phyloP scores from a whole-genome alignment of 1,139 yeast genomes.

The Protomyces inundatus region DNA sequence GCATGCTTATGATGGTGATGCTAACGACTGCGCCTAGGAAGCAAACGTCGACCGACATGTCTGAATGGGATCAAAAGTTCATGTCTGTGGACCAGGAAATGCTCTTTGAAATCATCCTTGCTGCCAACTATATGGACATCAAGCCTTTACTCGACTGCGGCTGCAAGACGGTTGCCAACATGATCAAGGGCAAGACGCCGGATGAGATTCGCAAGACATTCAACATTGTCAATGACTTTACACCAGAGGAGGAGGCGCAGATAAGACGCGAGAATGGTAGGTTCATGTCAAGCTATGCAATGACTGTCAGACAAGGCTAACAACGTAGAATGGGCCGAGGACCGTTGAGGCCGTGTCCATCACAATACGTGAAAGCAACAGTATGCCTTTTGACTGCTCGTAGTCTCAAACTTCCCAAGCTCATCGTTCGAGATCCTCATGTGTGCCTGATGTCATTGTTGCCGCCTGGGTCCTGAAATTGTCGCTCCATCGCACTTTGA shows the following conservation, averaged over 20 bases:
- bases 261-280: constrained; percentile 54
- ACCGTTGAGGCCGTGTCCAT: constrained; percentile 50
- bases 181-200: constrained; percentile 94
- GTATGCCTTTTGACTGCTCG: not conserved
- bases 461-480: not conserved
- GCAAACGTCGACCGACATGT: constrained; percentile 46
- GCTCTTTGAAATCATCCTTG: constrained; percentile 87
- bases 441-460: not conserved
- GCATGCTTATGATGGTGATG: not conserved
- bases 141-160: constrained; percentile 91
- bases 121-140: constrained; percentile 93
- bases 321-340: constrained; percentile 80
- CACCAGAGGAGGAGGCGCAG: constrained; percentile 98
- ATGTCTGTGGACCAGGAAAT: constrained; percentile 96
- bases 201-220: constrained; percentile 92
- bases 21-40: constrained; percentile 41
- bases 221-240: constrained; percentile 91
- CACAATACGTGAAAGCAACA: not conserved
- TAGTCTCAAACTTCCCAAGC: not conserved
- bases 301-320: constrained; percentile 56
- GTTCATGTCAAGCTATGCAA: not conserved
- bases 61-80: constrained; percentile 95
- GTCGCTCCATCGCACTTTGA: too few species aligned
- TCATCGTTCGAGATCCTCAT: not conserved
- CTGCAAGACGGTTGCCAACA: constrained; percentile 95